Percentiles rank a stretch among this genome's conserved stretches.
These are phyloP conservation scores for Epichloe bromicola DNA, from an alignment of 2,329 filamentous ascomycete genomes.

Conservation along the genomic window DNA sequence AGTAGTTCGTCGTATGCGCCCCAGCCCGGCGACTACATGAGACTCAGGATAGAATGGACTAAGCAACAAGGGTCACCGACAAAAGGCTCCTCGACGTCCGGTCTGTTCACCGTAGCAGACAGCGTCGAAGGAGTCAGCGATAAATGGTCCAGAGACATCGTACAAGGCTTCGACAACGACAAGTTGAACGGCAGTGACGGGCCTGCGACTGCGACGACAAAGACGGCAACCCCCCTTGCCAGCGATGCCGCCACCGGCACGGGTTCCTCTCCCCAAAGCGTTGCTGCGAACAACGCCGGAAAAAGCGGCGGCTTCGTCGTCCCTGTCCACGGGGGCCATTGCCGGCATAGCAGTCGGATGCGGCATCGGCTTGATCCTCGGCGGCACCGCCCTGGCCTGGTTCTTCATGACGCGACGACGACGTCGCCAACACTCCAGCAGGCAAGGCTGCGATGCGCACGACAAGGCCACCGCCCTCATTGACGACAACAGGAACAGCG, in stretches of 20 bases:
- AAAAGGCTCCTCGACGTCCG: conserved; percentile 4
- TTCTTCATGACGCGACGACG: conserved; percentile 30
- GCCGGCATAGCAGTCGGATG: conserved; percentile 34
- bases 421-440: conserved; percentile 9
- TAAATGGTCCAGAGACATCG: neutral
- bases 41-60: conserved; percentile 8
- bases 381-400: conserved; percentile 28
- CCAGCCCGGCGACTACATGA: conserved; percentile 5
- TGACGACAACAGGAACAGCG: conserved; percentile 31
- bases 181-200: neutral
- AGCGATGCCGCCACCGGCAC: neutral
- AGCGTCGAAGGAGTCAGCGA: neutral
- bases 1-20: neutral
- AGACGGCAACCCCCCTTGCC: neutral
- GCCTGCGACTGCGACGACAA: no score
- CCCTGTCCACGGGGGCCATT: conserved; percentile 29
- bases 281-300: neutral
- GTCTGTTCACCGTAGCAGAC: conserved; percentile 10
- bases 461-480: conserved; percentile 25
- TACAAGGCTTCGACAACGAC: neutral
- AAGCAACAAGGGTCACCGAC: neutral
- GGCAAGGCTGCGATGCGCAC: conserved; percentile 12
- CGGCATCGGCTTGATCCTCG: conserved; percentile 23
- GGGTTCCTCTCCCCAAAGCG: neutral
- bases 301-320: neutral